phyloP scores from a whole-genome alignment of 495 filamentous ascomycete species.

The Trichoderma erinaceum region DNA sequence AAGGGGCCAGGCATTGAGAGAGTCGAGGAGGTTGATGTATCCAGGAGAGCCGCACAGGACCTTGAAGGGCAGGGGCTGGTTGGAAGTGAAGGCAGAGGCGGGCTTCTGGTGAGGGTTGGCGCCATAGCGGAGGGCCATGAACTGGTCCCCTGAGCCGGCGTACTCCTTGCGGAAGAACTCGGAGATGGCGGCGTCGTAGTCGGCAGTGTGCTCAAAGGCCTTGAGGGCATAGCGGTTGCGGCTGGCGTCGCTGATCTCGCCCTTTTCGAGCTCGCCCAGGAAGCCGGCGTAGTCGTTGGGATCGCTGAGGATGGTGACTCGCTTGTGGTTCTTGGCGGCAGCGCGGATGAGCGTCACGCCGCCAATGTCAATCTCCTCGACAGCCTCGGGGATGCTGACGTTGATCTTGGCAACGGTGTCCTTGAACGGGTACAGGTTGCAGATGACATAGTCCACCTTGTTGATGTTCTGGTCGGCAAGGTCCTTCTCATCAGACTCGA shows the following conservation, averaged over 20 bases:
- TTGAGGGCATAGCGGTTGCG: conserved; percentile 87
- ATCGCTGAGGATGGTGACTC: conserved; percentile 92
- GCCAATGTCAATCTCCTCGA: conserved; percentile 97
- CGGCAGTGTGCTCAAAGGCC: conserved; percentile 97
- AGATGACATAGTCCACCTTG: conserved; percentile 97
- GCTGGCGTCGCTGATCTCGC: conserved; percentile 75
- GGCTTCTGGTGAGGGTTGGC: conserved; percentile 98
- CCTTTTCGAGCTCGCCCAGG: conserved; percentile 78
- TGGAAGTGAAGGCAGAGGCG: conserved; percentile 70
- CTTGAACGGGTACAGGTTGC: conserved; percentile 98
- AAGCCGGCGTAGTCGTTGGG: conserved; percentile 91
- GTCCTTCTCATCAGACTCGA: conserved; percentile 91
- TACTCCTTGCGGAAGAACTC: conserved; percentile 98
- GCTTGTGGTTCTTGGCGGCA: conserved; percentile 93
- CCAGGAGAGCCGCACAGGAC: conserved; percentile 88
- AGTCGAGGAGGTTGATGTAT: conserved; percentile 95
- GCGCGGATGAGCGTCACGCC: conserved; percentile 94
- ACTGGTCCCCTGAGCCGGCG: conserved; percentile 73
- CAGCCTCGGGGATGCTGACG: conserved; percentile 90
- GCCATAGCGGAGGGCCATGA: conserved; percentile 84
- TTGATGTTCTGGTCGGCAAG: conserved; percentile 93
- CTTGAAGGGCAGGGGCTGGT: conserved; percentile 79
- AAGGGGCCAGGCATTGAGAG: conserved; percentile 91
- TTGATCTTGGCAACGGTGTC: conserved; percentile 94
- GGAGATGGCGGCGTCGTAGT: conserved; percentile 90